These are phyloP conservation scores for Blastocystis sp. DNA, from an alignment of 352 stramenopile species.

Conservation along the genomic window DNA sequence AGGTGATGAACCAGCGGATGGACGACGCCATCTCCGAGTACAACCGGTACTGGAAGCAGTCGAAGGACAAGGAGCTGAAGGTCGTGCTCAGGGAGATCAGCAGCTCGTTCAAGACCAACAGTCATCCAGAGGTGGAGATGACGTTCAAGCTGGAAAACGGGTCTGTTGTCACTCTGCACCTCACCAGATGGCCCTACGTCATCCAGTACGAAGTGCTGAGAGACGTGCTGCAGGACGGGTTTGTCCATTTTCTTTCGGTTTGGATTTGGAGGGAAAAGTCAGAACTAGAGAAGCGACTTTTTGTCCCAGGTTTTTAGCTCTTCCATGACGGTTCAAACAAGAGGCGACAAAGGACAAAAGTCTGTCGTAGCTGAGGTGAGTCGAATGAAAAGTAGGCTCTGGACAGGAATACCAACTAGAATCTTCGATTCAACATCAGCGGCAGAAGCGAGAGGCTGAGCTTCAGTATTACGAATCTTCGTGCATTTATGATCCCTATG, in stretches of 20 bases:
- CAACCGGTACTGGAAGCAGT: constrained; percentile 47
- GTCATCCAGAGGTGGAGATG: not conserved
- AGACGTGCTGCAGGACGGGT: not conserved
- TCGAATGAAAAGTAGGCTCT: not conserved
- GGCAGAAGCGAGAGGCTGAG: not conserved
- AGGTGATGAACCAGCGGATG: not conserved
- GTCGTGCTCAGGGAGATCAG: constrained; percentile 10
- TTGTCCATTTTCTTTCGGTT: constrained; percentile 9
- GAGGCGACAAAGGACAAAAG: not conserved
- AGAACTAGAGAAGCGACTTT: not conserved
- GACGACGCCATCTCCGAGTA: not conserved
- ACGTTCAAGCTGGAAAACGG: not conserved
- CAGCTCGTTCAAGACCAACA: not conserved
- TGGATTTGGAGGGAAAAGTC: not conserved
- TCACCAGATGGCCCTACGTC: not conserved
- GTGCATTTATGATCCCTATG: constrained; percentile 21
- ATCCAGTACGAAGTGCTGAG: constrained; percentile 5
- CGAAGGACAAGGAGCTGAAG: constrained; percentile 49
- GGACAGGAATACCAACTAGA: not conserved
- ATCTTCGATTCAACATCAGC: not conserved
- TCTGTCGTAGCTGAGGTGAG: not conserved
- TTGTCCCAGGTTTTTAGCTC: not conserved
- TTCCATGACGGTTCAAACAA: not conserved
- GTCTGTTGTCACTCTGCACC: not conserved
- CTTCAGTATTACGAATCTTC: not conserved